A percentile compares a stretch with the other conserved stretches of the same genome.
phyloP scores from a whole-genome alignment of 129 eudicot species.

The Lactuca saligna region DNA sequence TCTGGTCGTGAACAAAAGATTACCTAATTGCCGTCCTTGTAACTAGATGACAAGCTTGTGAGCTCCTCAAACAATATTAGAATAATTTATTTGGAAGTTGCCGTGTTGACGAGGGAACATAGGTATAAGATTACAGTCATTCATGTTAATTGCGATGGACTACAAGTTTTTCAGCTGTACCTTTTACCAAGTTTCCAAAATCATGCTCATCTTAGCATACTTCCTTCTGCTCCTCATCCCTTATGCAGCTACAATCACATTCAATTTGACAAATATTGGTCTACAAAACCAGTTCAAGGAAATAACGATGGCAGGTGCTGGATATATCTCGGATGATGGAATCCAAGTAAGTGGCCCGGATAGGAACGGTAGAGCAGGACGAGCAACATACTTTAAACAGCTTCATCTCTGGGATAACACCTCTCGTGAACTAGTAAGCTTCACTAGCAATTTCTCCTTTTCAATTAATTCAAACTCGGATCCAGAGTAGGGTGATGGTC shows the following conservation, averaged over 20 bases:
- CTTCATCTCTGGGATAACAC: conserved; percentile 35
- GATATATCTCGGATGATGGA: conserved; percentile 16
- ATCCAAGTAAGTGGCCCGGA: conserved; percentile 27
- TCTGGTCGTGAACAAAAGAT: no score
- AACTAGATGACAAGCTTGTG: no score
- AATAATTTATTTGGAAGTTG: neutral
- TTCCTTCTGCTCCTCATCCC: conserved; percentile 22
- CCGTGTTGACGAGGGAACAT: neutral
- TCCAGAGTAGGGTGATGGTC: conserved; percentile 21
- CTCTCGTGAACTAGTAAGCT: conserved; percentile 32
- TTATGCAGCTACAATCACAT: conserved; percentile 22
- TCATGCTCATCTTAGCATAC: conserved; percentile 1
- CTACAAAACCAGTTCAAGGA: conserved; percentile 4
- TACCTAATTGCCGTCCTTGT: no score
- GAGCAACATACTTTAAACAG: conserved; percentile 21
- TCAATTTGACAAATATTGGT: conserved; percentile 22
- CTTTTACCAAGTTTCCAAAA: neutral
- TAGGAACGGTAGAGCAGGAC: neutral
- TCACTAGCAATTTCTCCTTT: conserved; percentile 37
- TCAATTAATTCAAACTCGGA: conserved; percentile 21
- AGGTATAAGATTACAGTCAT: neutral
- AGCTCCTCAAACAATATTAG: no score
- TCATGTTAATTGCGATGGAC: neutral
- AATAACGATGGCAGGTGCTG: neutral
- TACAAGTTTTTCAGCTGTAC: neutral